Evolutionary conservation across 2,329 filamentous ascomycete genomes (phyloP), one percentile per base, ranked within the genome.

Genomic region (Lizonia empirigonia): DNA sequence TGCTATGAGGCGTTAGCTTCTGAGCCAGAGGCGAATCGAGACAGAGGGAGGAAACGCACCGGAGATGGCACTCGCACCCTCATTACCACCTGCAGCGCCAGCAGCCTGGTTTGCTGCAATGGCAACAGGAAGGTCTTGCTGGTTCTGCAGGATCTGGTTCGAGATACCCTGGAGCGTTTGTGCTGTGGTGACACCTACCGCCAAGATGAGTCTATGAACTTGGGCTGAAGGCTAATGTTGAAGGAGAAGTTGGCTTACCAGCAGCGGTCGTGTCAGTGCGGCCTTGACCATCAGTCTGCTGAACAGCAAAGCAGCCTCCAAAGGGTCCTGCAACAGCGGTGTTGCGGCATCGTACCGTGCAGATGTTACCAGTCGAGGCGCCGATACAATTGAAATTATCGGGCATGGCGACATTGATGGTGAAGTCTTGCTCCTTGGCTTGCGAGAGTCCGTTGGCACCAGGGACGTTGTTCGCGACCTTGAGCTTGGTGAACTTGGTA

Each of bases 271-370:
- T 35, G 32, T 70, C 50, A 2, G 40, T 50, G 8, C 70, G 64
- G 18, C 70, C 70, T 7, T 54, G 56, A 12, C 62, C 67, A 27
- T 84, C 82, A 23, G 72, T 71, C 62, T 86, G 83, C 66, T 84
- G 81, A 15, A 84, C 80, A 12, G 82, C 79, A 33, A 85, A 79
- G 52, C 82, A 81, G 24, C 82, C 82, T 32, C 85, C 84, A 59
- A 87, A 87, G n/a, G 84, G 84, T 2, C 84, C 84, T 6, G 83
- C 82, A 16, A 78, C 71, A 7, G 83, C 83, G 4, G 73, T 77
- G 70, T 87, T 87, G 70, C 84, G 76, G 75, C 84, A 86, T 27
- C 83, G 78, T 20, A 87, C 81, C 38, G 86, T 79, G 72, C 85
- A 87, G 54, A 85, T 79, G 59, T 84, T 80, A 34, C 84, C 84